Percentiles rank a stretch among this genome's conserved stretches.
Evolutionary conservation across 2,329 filamentous ascomycete genomes (phyloP).

Genomic region (Tolypocladium ophioglossoides): DNA sequence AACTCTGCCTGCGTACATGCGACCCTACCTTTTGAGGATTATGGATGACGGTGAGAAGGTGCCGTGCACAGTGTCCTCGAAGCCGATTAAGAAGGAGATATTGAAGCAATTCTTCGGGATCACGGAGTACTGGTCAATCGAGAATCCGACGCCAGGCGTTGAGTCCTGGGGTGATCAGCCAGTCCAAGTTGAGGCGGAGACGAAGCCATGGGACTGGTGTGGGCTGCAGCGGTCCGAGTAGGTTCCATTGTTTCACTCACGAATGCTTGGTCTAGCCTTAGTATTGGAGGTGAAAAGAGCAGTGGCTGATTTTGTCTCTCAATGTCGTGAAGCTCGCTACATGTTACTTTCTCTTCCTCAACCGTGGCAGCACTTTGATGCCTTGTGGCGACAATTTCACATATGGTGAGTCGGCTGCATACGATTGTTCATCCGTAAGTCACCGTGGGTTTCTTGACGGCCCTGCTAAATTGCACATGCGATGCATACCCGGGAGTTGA

Average conservation of each 20-base stretch:
- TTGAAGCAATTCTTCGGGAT: conserved; percentile 7
- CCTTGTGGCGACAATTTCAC: no score
- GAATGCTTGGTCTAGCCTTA: not conserved
- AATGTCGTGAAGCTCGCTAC: not conserved
- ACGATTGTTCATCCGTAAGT: no score
- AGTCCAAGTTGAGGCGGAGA: conserved; percentile 1
- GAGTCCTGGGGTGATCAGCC: conserved; percentile 4
- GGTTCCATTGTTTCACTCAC: no score
- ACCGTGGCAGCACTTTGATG: no score
- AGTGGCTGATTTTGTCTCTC: not conserved
- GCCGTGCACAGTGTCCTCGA: conserved; percentile 7
- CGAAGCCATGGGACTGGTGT: conserved; percentile 6
- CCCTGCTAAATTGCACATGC: not conserved
- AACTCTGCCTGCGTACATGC: conserved; percentile 6
- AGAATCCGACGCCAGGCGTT: conserved; percentile 5
- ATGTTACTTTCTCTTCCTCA: not conserved
- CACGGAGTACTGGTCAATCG: conserved; percentile 3
- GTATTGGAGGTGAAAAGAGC: not conserved
- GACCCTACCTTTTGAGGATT: conserved; percentile 8
- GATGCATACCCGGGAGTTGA: not conserved
- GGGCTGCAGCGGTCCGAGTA: conserved; percentile 1
- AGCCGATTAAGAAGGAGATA: conserved; percentile 7
- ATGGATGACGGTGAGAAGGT: conserved; percentile 6
- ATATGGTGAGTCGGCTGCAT: not conserved
- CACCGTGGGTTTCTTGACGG: no score